Conservation (phyloP, 768 basidiomycete genomes). For the Lactifluus pinguis region DNA sequence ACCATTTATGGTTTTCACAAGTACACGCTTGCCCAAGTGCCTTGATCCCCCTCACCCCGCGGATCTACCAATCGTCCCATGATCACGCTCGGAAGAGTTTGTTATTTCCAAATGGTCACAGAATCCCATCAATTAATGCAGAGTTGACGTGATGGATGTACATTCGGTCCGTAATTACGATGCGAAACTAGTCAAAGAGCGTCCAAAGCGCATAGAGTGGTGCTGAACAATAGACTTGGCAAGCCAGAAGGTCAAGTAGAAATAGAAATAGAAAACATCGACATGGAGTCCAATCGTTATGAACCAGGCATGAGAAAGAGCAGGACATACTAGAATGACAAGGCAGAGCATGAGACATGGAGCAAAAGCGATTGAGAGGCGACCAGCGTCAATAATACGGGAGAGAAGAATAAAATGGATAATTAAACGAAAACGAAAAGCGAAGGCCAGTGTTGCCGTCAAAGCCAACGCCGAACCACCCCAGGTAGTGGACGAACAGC, state of each 20-base stretch:
- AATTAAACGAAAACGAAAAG: background rate
- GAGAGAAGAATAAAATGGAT: background rate
- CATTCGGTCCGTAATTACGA: slow-evolving; percentile 3
- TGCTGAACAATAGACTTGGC: background rate
- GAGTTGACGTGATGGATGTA: background rate
- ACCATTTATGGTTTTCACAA: background rate
- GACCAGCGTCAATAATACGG: background rate
- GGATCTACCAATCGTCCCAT: background rate
- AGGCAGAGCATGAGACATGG: background rate
- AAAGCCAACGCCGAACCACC: slow-evolving; percentile 9
- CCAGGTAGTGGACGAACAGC: slow-evolving; percentile 2
- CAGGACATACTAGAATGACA: background rate
- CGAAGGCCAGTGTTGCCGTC: background rate
- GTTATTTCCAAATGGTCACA: background rate
- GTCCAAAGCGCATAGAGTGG: background rate
- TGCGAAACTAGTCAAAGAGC: background rate
- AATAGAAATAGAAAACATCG: background rate
- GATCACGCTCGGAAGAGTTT: background rate
- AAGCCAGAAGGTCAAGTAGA: background rate
- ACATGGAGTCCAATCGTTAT: background rate
- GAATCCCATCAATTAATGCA: background rate
- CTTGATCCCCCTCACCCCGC: background rate
- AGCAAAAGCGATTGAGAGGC: background rate
- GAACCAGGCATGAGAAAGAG: background rate
- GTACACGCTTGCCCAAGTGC: background rate